phyloP scores from a whole-genome alignment of 768 basidiomycete genomes.

The Tremella mesenterica region DNA sequence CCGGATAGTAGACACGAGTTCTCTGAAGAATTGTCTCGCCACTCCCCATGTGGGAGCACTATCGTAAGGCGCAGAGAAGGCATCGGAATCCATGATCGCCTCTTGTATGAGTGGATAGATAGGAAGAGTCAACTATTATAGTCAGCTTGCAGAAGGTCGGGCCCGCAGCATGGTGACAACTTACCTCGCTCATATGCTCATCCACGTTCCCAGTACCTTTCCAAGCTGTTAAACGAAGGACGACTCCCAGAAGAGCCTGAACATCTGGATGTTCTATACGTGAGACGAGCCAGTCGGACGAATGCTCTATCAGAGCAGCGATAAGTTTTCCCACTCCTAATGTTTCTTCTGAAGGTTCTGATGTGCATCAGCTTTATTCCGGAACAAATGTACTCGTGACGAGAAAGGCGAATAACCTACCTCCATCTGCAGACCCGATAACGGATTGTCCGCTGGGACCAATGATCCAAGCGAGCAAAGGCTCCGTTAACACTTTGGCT shows the following conservation, averaged over 20 bases:
- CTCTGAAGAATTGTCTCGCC: slow-evolving; percentile 67
- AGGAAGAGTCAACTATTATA: slow-evolving; percentile 56
- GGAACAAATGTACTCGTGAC: slow-evolving; percentile 36
- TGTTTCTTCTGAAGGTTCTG: slow-evolving; percentile 46
- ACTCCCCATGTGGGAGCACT: slow-evolving; percentile 39
- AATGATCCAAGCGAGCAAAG: slow-evolving; percentile 68
- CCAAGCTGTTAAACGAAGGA: slow-evolving; percentile 64
- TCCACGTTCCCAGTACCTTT: slow-evolving; percentile 71
- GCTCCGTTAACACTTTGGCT: slow-evolving; percentile 66
- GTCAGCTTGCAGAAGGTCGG: slow-evolving; percentile 14
- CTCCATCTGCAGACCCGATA: slow-evolving; percentile 44
- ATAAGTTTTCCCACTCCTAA: slow-evolving; percentile 73
- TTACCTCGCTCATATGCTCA: slow-evolving; percentile 71
- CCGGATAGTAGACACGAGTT: slow-evolving; percentile 63
- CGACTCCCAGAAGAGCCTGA: slow-evolving; percentile 62
- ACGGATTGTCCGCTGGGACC: slow-evolving; percentile 52
- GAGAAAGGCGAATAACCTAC: too few relatives aligned
- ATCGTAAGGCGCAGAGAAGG: slow-evolving; percentile 28
- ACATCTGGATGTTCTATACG: slow-evolving; percentile 55
- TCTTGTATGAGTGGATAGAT: slow-evolving; percentile 93
- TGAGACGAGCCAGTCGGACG: slow-evolving; percentile 63
- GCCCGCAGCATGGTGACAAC: slow-evolving; percentile 25
- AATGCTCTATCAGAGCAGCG: slow-evolving; percentile 75
- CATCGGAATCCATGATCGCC: slow-evolving; percentile 48
- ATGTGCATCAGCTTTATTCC: slow-evolving; percentile 44